A percentile compares a stretch with the other conserved stretches of the same genome.
Conservation (phyloP, 805 yeast species). For the Pichia membranifaciens region DNA sequence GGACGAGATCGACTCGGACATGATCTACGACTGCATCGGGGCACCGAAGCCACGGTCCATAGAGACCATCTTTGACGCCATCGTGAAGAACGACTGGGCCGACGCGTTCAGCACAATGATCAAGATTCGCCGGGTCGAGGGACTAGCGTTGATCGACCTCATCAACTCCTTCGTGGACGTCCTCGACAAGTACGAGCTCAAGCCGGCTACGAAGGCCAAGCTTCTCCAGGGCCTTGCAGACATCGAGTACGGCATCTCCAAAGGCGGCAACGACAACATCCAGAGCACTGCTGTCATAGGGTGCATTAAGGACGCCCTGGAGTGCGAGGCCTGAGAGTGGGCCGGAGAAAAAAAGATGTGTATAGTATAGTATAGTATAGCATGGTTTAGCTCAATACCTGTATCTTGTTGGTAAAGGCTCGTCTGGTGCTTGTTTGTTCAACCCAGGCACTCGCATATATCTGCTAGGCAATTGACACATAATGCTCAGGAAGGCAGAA, state of each 20-base stretch:
- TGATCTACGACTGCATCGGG: slow-evolving; percentile 92
- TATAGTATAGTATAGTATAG: too few species aligned
- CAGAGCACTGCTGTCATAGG: slow-evolving; percentile 90
- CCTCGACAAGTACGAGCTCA: slow-evolving; percentile 62
- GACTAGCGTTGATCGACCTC: slow-evolving; percentile 85
- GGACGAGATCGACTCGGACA: slow-evolving; percentile 58
- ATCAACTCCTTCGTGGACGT: slow-evolving; percentile 70
- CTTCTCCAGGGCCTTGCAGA: slow-evolving; percentile 73
- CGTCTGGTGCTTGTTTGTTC: too few species aligned
- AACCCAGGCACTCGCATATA: too few species aligned
- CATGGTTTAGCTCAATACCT: too few species aligned
- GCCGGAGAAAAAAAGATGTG: not conserved
- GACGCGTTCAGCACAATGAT: slow-evolving; percentile 63
- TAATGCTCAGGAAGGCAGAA: slow-evolving; percentile 5
- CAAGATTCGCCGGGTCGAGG: slow-evolving; percentile 63
- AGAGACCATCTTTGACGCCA: slow-evolving; percentile 65
- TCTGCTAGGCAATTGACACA: too few species aligned
- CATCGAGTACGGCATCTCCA: slow-evolving; percentile 83
- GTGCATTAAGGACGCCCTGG: slow-evolving; percentile 66
- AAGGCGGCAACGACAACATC: slow-evolving; percentile 87
- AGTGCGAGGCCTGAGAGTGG: slow-evolving; percentile 35
- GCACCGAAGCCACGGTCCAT: slow-evolving; percentile 89
- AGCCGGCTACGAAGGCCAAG: slow-evolving; percentile 52
- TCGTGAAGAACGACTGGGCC: slow-evolving; percentile 84
- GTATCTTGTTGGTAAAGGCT: too few species aligned